Evolutionary conservation across 1,139 yeast genomes (phyloP), one percentile per base, ranked within the genome.

Genomic region (Geotrichum klebahnii): DNA sequence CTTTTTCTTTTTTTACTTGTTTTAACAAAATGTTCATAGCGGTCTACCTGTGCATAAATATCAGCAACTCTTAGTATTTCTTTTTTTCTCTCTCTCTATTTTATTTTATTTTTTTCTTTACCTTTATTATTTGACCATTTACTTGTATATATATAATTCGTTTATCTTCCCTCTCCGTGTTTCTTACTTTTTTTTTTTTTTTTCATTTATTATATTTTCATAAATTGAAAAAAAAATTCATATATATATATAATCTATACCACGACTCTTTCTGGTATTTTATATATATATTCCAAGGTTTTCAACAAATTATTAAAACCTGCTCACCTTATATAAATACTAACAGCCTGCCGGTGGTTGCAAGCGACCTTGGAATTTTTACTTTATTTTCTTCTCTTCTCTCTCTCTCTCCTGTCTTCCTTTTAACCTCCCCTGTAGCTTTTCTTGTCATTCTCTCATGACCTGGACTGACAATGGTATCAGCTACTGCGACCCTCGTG

Each of bases 401-500:
- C n/a, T n/a, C n/a, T n/a, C n/a, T n/a, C n/a, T n/a, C n/a, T n/a
- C n/a, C n/a, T n/a, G n/a, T n/a, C n/a, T n/a, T 26, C 8, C 17
- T 26, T 23, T 12, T 2, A 32, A 1, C 23, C 33, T 32, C 26
- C 35, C 26, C 36, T 20, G 24, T 35, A 24, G 2, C 28, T 35
- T 16, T 12, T 31, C 24, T 10, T 19, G 14, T 47, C 20, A 10
- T 4, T 14, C 23, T 14, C 28, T 26, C 22, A 23, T 34, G 39
- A 23, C 14, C 17, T 16, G 20, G 16, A 19, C 16, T 9, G 12
- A 36, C 33, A 17, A 45, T 49, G 49, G 49, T 33, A 4, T 35
- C 52, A 8, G 42, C 49, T 26, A 36, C 35, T 23, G 20, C 52
- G 10, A 44, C 48, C 10, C 46, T 45, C 24, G 40, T 45, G 28